Conservation (phyloP, 2,329 filamentous ascomycete species). For the Hypoxylon sp. region DNA sequence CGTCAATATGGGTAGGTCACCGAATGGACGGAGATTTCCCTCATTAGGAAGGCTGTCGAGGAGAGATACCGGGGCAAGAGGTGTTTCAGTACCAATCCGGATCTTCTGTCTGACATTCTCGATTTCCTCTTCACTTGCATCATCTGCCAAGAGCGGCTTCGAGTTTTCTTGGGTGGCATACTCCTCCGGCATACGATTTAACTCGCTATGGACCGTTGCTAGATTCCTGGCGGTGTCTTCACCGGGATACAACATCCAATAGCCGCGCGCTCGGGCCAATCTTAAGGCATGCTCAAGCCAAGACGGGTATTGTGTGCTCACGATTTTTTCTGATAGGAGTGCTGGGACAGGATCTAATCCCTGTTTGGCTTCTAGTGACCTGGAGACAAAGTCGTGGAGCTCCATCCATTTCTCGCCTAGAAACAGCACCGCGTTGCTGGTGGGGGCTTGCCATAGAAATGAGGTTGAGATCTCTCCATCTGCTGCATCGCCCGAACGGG, state of each 20-base stretch:
- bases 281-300: constrained; percentile 75
- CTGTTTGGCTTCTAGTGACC: constrained; percentile 65
- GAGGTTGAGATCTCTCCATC: constrained; percentile 60
- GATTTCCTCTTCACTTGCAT: constrained; percentile 48
- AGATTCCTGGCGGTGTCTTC: constrained; percentile 67
- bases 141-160: constrained; percentile 44
- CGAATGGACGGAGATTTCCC: constrained; percentile 60
- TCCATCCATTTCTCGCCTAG: constrained; percentile 90
- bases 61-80: constrained; percentile 63
- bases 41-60: constrained; percentile 63
- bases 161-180: constrained; percentile 54
- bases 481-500: constrained; percentile 48
- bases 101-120: constrained; percentile 47
- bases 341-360: constrained; percentile 54
- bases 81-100: constrained; percentile 48
- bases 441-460: constrained; percentile 89
- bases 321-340: constrained; percentile 63
- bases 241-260: constrained; percentile 83
- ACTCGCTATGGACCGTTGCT: constrained; percentile 81
- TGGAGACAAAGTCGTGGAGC: constrained; percentile 82
- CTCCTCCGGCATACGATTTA: constrained; percentile 80
- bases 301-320: constrained; percentile 51
- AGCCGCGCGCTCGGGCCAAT: constrained; percentile 81
- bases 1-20: constrained; percentile 69
- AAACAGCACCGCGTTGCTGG: constrained; percentile 83